phyloP scores from a whole-genome alignment of 129 eudicot genomes.

The Centrapalus pauciflorus region DNA sequence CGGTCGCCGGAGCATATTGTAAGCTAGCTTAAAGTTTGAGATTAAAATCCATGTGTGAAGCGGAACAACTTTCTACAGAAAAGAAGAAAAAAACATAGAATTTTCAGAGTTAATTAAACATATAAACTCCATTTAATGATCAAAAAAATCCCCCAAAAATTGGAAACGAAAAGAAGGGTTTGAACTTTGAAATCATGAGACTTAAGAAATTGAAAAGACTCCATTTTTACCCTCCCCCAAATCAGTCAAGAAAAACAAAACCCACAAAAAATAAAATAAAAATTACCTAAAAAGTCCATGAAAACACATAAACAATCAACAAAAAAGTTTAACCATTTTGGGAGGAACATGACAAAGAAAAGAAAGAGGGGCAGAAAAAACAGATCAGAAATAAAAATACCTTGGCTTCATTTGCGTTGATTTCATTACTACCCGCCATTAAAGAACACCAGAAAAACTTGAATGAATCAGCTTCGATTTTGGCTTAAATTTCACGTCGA shows the following conservation, averaged over 20 bases:
- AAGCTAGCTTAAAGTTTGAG: constrained; percentile 86
- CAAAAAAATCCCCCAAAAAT: not conserved
- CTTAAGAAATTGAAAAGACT: not conserved
- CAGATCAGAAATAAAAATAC: constrained; percentile 34
- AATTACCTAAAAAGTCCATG: constrained; percentile 22
- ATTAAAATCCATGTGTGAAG: constrained; percentile 91
- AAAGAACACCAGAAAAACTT: not conserved
- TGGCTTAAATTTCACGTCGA: not conserved
- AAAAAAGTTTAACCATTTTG: constrained; percentile 18
- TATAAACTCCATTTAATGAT: not conserved
- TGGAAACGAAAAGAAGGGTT: not conserved
- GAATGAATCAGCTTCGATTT: not conserved
- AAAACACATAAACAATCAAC: constrained; percentile 21
- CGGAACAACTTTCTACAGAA: constrained; percentile 88
- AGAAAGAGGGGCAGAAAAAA: not conserved
- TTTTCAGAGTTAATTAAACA: constrained; percentile 20
- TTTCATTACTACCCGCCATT: constrained; percentile 92
- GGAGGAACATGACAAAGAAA: constrained; percentile 32
- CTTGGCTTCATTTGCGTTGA: constrained; percentile 82
- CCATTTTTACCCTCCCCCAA: constrained; percentile 26
- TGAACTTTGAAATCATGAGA: constrained; percentile 3
- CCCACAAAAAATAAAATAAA: constrained; percentile 11
- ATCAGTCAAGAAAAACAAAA: constrained; percentile 21
- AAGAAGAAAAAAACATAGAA: constrained; percentile 16
- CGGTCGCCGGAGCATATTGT: constrained; percentile 84